Evolutionary conservation across 1,284 basidiomycete genomes (phyloP).

Genomic region (Cutaneotrichosporon dermatis): DNA sequence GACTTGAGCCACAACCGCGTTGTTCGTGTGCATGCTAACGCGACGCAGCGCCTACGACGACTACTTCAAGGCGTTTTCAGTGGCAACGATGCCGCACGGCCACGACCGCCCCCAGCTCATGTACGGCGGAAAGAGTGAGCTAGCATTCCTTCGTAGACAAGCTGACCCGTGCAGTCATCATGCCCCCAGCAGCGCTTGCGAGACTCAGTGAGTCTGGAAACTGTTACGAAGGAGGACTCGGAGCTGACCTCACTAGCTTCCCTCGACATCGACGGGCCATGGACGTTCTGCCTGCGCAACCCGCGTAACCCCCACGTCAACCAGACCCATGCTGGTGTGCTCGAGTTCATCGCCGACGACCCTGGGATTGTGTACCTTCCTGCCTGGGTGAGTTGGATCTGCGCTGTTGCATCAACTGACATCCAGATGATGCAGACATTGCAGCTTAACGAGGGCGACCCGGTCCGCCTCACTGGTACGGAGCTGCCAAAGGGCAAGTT

Average conservation of each 20-base stretch:
- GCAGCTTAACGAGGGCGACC: slow-evolving; percentile 82
- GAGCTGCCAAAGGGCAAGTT: slow-evolving; percentile 89
- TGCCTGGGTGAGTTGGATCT: slow-evolving; percentile 69
- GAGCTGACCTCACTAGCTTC: slow-evolving; percentile 52
- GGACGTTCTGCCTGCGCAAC: slow-evolving; percentile 94
- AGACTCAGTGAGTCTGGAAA: slow-evolving; percentile 59
- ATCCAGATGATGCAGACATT: slow-evolving; percentile 91
- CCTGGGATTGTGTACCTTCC: slow-evolving; percentile 85
- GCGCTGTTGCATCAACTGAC: slow-evolving; percentile 10
- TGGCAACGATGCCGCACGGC: slow-evolving; percentile 45
- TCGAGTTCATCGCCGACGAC: slow-evolving; percentile 98
- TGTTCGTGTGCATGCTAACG: background rate
- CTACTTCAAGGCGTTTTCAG: slow-evolving; percentile 50
- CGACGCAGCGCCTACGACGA: slow-evolving; percentile 43
- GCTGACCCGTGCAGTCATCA: slow-evolving; percentile 65
- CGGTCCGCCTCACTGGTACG: slow-evolving; percentile 83
- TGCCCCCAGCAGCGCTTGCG: slow-evolving; percentile 93
- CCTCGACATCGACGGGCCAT: slow-evolving; percentile 86
- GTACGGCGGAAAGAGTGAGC: slow-evolving; percentile 91
- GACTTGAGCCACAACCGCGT: no score
- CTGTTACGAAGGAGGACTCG: no score
- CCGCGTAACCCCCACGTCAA: slow-evolving; percentile 77
- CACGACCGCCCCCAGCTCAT: slow-evolving; percentile 46
- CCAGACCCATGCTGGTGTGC: slow-evolving; percentile 86
- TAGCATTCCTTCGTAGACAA: no score